Base-by-base conservation (phyloP, 2,329 filamentous ascomycete genomes). In the Penicillium sp. region DNA sequence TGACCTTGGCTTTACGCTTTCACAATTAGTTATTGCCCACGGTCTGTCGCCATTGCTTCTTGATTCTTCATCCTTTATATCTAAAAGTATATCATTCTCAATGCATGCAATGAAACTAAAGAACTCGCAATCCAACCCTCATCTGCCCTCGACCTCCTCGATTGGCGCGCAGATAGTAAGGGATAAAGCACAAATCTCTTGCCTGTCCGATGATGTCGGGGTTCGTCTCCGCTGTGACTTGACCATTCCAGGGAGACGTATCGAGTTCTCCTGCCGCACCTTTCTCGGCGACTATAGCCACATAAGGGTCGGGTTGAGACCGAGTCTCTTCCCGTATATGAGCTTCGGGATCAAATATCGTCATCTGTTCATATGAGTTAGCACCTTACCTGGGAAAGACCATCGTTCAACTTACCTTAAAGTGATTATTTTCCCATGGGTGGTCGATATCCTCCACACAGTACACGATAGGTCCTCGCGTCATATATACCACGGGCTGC, bases 381-480 rank as follows among this genome's bases (percentile, higher is more conserved):
- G 28, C 18, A 12, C 6, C 35, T 37, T 9, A 10, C 10, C 27
- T 13, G 44, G 27, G 1, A 12, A 27, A 12, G 42, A 12, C 2
- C 2, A 1, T 18, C 23, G 9, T 53, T 15, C 27, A 4, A 4
- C 20, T 43, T 47, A 63, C 59, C 56, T 63, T 57, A 49, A 62
- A 63, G 49, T 83, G 79, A 55, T 81, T 73, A 1, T 68, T 57
- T 44, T 78, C 80, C 78, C 78, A 81, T 0, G 66, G 31, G 49
- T 83, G 81, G 56, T 84, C 81, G 6, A 72, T 58, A 47, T 84
- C 81, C 58, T 85, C 82, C 3, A 79, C 73, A 50, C 81, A 84
- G 62, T 84, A 84, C 4, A 84, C 68, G 5, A 84, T 59, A 0
- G 81, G 81, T 0, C 82, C 82, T 3, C 81, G 73, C 2, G 75